Percentiles rank a stretch among this genome's conserved stretches.
These are phyloP conservation scores for Fraxinus velutina DNA, from an alignment of 305 asterid species.

Conservation along the genomic window DNA sequence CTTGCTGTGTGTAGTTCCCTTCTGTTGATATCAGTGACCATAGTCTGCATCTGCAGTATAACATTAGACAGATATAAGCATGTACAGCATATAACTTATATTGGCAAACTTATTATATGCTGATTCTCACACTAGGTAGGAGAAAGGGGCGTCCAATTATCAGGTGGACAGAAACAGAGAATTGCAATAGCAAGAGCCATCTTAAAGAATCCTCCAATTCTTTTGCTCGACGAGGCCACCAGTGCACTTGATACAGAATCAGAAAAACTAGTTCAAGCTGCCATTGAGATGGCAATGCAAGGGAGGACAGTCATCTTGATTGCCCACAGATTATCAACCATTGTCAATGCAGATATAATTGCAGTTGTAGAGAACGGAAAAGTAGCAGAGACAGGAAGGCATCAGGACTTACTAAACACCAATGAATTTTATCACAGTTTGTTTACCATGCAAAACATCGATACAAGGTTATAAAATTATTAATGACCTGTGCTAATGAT, in stretches of 20 bases:
- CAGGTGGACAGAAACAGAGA: conserved; percentile 95
- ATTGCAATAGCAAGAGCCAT: conserved; percentile 89
- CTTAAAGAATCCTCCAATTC: conserved; percentile 70
- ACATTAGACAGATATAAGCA: background rate
- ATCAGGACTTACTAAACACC: conserved; percentile 40
- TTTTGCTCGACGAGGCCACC: conserved; percentile 88
- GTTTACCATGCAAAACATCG: conserved; percentile 66
- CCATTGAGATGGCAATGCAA: conserved; percentile 69
- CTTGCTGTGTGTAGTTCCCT: background rate
- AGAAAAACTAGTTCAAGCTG: conserved; percentile 77
- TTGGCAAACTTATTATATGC: background rate
- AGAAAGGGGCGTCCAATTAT: conserved; percentile 74
- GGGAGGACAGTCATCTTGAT: conserved; percentile 79
- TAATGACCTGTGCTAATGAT: background rate
- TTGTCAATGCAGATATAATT: conserved; percentile 66
- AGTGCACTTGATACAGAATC: conserved; percentile 93
- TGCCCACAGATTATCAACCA: conserved; percentile 81
- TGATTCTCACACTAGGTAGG: conserved; percentile 59
- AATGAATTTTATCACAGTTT: conserved; percentile 52
- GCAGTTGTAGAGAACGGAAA: conserved; percentile 63
- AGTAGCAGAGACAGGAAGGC: conserved; percentile 59
- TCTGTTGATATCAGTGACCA: background rate
- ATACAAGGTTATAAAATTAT: conserved; percentile 40
- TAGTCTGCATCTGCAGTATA: background rate
- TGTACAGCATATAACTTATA: background rate